Conservation (phyloP, 129 eudicot genomes). For the Helianthus tuberosus region DNA sequence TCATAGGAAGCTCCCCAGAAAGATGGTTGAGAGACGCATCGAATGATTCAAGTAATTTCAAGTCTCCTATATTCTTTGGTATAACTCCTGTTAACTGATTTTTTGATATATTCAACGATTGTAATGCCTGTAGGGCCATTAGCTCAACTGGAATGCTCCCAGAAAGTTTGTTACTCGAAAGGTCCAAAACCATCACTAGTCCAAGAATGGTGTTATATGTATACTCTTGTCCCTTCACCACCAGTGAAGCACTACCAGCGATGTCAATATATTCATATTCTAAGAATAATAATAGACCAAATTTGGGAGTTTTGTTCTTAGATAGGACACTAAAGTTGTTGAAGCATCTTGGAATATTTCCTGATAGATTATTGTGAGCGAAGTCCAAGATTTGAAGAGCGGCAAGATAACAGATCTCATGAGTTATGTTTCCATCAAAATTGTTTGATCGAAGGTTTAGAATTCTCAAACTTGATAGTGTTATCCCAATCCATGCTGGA, state of each 20-base stretch:
- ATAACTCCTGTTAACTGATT: conserved; percentile 44
- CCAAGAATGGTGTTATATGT: conserved; percentile 22
- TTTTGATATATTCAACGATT: conserved; percentile 35
- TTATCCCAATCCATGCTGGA: conserved; percentile 26
- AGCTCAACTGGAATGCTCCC: conserved; percentile 34
- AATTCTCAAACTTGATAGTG: neutral
- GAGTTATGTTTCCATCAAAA: conserved; percentile 17
- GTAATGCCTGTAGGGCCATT: conserved; percentile 3
- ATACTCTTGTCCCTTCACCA: conserved; percentile 28
- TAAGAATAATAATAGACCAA: no score
- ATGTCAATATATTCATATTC: no score
- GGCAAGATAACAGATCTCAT: conserved; percentile 2
- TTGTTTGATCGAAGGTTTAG: conserved; percentile 18
- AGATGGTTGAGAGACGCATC: conserved; percentile 36
- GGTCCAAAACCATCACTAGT: conserved; percentile 28
- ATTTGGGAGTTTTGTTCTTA: neutral
- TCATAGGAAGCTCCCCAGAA: conserved; percentile 39
- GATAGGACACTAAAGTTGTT: conserved; percentile 20
- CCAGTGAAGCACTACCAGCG: neutral
- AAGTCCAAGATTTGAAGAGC: neutral
- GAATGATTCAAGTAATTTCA: conserved; percentile 40
- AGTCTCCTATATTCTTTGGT: conserved; percentile 37
- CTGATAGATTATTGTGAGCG: conserved; percentile 8
- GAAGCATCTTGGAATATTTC: conserved; percentile 25
- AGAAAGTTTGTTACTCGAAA: conserved; percentile 31